Percentiles rank a stretch among this genome's conserved stretches.
phyloP scores from a whole-genome alignment of 768 basidiomycete species.

The Amanita molliuscula region DNA sequence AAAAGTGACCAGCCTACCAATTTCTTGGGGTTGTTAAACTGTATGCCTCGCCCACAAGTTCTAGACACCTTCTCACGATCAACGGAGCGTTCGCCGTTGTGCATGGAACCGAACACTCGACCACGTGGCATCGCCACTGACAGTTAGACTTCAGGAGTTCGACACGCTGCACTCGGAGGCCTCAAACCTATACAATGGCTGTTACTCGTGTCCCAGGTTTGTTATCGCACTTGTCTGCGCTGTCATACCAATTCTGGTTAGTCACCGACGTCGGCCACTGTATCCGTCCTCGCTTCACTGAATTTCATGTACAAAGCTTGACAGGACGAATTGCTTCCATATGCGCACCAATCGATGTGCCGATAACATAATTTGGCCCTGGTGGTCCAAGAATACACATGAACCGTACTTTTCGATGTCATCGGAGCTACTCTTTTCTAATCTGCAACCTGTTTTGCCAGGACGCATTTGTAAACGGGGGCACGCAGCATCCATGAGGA shows the following conservation, averaged over 20 bases:
- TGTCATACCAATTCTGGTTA: neutral
- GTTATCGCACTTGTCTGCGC: neutral
- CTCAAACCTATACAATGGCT: neutral
- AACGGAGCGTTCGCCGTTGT: neutral
- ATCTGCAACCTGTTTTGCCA: neutral
- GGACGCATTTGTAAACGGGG: neutral
- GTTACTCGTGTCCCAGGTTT: neutral
- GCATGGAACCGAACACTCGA: too few relatives aligned
- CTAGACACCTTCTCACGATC: neutral
- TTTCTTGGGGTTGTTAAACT: conserved; percentile 5
- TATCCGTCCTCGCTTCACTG: neutral
- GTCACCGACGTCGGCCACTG: neutral
- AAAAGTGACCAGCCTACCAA: neutral
- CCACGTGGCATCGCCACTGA: conserved; percentile 2
- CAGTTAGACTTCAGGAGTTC: neutral
- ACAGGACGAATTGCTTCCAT: neutral
- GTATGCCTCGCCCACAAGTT: neutral
- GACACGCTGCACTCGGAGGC: neutral
- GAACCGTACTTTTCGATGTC: neutral
- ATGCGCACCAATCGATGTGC: conserved; percentile 1
- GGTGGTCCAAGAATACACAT: neutral
- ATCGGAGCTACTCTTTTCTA: neutral
- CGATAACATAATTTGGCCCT: neutral
- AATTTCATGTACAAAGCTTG: neutral
- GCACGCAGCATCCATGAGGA: neutral